Percentiles rank a stretch among this genome's conserved stretches.
Conservation (phyloP, 495 filamentous ascomycete species). For the Aeminium ludgeri region DNA sequence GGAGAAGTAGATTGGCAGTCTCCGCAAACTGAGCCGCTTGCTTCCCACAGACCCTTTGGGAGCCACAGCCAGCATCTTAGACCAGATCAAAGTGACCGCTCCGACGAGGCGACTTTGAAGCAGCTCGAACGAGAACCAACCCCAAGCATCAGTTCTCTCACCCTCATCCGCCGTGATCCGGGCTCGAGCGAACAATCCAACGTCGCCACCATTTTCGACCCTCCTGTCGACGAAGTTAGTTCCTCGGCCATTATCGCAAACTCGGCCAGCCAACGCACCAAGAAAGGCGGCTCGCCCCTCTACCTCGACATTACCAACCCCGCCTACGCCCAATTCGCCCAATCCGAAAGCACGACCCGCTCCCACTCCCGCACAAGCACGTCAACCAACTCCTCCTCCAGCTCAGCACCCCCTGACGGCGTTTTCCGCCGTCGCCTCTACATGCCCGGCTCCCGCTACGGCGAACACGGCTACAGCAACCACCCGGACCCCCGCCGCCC, state of each 20-base stretch:
- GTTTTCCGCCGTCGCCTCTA: conserved; percentile 22
- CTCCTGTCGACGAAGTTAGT: conserved; percentile 23
- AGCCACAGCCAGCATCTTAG: no score
- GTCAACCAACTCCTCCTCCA: conserved; percentile 3
- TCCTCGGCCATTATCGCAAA: conserved; percentile 11
- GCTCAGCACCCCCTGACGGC: conserved; percentile 5
- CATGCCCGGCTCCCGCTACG: conserved; percentile 22
- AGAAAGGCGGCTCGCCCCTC: conserved; percentile 24
- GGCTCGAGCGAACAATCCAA: conserved; percentile 73
- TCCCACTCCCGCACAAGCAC: conserved; percentile 15
- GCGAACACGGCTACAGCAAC: conserved; percentile 9
- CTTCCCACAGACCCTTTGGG: no score
- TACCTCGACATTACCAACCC: conserved; percentile 45
- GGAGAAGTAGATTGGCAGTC: background rate
- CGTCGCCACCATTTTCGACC: conserved; percentile 51
- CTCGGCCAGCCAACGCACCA: conserved; percentile 9
- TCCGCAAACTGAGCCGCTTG: no score
- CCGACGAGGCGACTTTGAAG: conserved; percentile 3
- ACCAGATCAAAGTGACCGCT: no score
- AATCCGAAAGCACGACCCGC: background rate
- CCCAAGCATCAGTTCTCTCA: conserved; percentile 35
- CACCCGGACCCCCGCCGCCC: background rate
- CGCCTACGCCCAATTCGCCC: conserved; percentile 43
- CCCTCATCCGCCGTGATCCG: conserved; percentile 77
- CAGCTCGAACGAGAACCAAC: background rate